Conservation (phyloP, 2,329 filamentous ascomycete species). For the Beauveria scarabaeidicola region DNA sequence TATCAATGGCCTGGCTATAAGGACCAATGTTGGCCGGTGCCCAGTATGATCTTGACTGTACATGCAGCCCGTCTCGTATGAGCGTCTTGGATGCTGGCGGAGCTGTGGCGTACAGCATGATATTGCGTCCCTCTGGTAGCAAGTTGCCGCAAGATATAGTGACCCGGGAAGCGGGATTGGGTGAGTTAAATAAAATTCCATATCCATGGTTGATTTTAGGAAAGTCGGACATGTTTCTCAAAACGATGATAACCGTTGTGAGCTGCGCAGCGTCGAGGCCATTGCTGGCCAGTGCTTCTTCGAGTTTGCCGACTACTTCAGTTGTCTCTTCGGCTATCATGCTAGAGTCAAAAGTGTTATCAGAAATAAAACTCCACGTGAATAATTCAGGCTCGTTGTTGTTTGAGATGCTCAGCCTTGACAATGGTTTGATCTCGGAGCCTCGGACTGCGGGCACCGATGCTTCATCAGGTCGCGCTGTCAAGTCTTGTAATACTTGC, state of each 20-base stretch:
- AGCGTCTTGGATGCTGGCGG: slow-evolving; percentile 21
- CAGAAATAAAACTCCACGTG: slow-evolving; percentile 30
- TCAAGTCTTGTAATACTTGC: slow-evolving; percentile 28
- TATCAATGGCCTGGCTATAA: slow-evolving; percentile 78
- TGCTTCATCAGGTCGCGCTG: neutral
- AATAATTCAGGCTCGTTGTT: neutral
- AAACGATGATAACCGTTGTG: slow-evolving; percentile 54
- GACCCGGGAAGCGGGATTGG: slow-evolving; percentile 78
- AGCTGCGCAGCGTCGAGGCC: slow-evolving; percentile 30
- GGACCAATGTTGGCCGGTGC: slow-evolving; percentile 96
- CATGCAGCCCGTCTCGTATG: slow-evolving; percentile 63
- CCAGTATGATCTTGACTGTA: slow-evolving; percentile 94
- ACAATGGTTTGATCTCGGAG: neutral
- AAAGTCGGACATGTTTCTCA: slow-evolving; percentile 77
- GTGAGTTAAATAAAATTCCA: slow-evolving; percentile 60
- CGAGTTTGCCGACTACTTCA: slow-evolving; percentile 39
- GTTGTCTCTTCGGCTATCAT: slow-evolving; percentile 39
- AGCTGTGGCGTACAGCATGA: slow-evolving; percentile 48
- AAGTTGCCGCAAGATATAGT: slow-evolving; percentile 68
- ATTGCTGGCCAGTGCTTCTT: slow-evolving; percentile 26
- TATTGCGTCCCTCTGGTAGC: slow-evolving; percentile 51
- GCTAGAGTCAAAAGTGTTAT: slow-evolving; percentile 15
- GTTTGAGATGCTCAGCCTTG: neutral
- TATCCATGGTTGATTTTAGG: slow-evolving; percentile 67
- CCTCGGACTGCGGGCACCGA: neutral